Base-by-base conservation (phyloP, 208 protist genomes). In the Wallacemonas rigidus region DNA sequence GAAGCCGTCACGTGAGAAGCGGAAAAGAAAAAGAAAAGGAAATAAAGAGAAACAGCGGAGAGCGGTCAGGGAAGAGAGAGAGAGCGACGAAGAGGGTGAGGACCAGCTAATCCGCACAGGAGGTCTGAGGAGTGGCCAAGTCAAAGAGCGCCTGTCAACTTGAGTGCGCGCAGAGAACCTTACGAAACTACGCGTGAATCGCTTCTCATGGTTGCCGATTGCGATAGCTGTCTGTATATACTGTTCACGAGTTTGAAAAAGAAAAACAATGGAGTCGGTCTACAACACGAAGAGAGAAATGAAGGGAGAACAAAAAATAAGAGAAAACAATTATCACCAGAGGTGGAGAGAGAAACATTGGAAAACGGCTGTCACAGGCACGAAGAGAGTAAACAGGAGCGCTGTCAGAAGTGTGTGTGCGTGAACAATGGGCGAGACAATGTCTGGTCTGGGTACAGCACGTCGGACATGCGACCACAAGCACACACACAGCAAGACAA, bases 1-100 rank as follows among this genome's bases (percentile, higher is more conserved):
- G 26, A 26, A 26, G 26, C 26, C 26, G 26, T 26, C 26, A 26
- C 26, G 26, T 26, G 26, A 17, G 67, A 50, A 51, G 67, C 68
- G 62, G 62, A 68, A 60, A 9, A 60, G 17, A 1, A 60, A 60
- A 35, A 60, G 55, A 60, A 15, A 53, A 53, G 15, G 48, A 53
- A 14, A 53, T 14, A 53, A 35, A 35, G 55, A 60, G 55, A 60
- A 17, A 60, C 15, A 60, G 48, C 9, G 15, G 15, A n/a, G 48
- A n/a, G 48, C 15, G 48, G 48, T n/a, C 48, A 1, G 15, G 48
- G 11, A 15, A 0, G 15, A 53, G 48, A 53, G 48, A 53, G 48
- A 53, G 1, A n/a, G 48, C 15, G 48, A 15, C 11, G 48, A 53
- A 15, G 26, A 26, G 26, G 26, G 26, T 26, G 26, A 26, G 26